Evolutionary conservation across 495 filamentous ascomycete genomes (phyloP), one percentile per base, ranked within the genome.

Genomic region (Talaromyces nanjingensis): DNA sequence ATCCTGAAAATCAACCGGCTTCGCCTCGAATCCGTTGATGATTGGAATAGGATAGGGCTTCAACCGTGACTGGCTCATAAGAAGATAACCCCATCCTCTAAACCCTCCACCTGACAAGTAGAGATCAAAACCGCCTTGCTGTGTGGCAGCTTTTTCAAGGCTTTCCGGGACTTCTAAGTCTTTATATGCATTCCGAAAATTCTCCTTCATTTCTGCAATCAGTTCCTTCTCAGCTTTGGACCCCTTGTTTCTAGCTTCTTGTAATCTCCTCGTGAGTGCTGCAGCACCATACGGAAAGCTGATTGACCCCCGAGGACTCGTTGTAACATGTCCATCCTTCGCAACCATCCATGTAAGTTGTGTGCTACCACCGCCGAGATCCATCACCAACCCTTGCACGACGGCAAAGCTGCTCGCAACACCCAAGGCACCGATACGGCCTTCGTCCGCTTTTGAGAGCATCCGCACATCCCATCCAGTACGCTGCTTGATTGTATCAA

Each of bases 61-160:
- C 29, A 88, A 81, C 1, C 78, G 72, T 57, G 91, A 86, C 57
- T 83, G 81, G 52, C 76, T 77, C 82, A 96, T 89, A 16, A 96
- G 77, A 31, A 96, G 81, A 72, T 90, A 93, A 9, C 93, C 92
- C 77, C 94, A 97, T 29, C 93, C 93, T 16, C 93, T 81, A 72
- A 96, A 96, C 0, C 93, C 93, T 12, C 93, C 93, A 8, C 93
- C 93, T 59, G 90, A 96, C 55, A 97, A 84, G 71, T 93, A 93
- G 2, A 97, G 79, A 11, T 87, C 84, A 62, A 92, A 83, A 4
- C 89, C 89, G 0, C 77, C 79, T 6, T 72, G 64, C n/a, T 3
- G 74, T 70, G 76, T 72, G 14, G 73, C 74, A 2, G 65, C 67
- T 54, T 79, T 66, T 22, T 75, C 71, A 11, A 90, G 74, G 14